Percentiles rank a stretch among this genome's conserved stretches.
Conservation (phyloP, 768 basidiomycete species). For the Crepidotus variabilis region DNA sequence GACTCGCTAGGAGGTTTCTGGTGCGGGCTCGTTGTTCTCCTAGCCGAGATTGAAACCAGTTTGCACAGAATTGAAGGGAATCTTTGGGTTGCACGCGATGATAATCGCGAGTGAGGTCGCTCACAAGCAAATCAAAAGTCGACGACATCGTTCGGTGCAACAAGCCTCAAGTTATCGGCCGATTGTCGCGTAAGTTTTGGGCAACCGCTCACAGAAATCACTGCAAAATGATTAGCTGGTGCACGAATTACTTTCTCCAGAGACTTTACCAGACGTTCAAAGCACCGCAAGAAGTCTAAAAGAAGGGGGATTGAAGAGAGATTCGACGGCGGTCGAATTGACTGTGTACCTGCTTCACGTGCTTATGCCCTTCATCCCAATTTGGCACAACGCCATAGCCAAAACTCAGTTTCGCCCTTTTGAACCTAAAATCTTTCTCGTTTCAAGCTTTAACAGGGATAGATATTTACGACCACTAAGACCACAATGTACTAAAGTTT, state of each 20-base stretch:
- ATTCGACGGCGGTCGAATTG: neutral
- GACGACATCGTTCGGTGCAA: conserved; percentile 30
- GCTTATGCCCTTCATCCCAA: neutral
- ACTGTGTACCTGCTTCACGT: neutral
- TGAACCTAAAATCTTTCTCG: neutral
- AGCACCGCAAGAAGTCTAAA: neutral
- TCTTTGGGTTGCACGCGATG: conserved; percentile 87
- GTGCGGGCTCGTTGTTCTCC: conserved; percentile 80
- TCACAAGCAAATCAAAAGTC: conserved; percentile 78
- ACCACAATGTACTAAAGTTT: neutral
- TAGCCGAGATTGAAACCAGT: conserved; percentile 89
- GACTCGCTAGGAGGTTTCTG: conserved; percentile 59
- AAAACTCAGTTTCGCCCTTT: neutral
- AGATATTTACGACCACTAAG: neutral
- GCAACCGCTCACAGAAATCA: neutral
- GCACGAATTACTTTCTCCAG: neutral
- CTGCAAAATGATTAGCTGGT: neutral
- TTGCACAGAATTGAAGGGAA: conserved; percentile 87
- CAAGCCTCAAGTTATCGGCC: conserved; percentile 6
- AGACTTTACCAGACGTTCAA: neutral
- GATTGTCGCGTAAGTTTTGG: too few relatives aligned
- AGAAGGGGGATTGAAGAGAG: neutral
- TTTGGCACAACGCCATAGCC: neutral
- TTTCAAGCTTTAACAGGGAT: neutral
- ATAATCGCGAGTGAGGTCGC: conserved; percentile 82